These are phyloP conservation scores for Fraxinus ornus DNA, from an alignment of 305 asterid species.

Conservation along the genomic window DNA sequence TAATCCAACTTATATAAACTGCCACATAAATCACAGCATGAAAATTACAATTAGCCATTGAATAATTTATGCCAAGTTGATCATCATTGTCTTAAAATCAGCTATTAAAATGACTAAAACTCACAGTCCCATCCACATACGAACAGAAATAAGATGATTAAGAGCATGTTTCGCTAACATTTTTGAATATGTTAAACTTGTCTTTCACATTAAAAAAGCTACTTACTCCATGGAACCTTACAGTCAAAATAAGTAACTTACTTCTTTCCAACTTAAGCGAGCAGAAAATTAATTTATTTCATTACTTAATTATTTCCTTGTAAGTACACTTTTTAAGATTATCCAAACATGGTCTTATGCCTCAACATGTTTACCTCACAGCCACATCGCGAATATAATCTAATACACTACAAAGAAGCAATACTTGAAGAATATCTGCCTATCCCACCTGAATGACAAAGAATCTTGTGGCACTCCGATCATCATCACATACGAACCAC, in stretches of 20 bases:
- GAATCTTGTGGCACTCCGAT: slow-evolving; percentile 71
- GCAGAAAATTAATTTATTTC: not conserved
- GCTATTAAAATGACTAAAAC: not conserved
- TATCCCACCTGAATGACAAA: slow-evolving; percentile 74
- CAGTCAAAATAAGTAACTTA: not conserved
- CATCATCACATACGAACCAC: slow-evolving; percentile 92
- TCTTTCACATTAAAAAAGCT: not conserved
- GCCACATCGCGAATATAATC: not conserved
- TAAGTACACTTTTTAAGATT: not conserved
- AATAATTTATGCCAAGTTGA: not conserved
- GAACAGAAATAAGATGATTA: not conserved
- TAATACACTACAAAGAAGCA: not conserved
- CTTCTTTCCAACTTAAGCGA: not conserved
- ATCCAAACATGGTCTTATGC: not conserved
- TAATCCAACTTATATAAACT: not conserved
- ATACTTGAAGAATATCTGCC: not conserved
- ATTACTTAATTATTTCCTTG: too few species aligned
- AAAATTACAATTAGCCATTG: not conserved
- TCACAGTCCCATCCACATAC: not conserved
- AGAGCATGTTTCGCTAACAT: not conserved
- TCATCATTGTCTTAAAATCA: not conserved
- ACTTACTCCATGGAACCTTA: not conserved
- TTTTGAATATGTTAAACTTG: not conserved
- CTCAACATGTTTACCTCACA: not conserved
- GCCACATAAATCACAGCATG: not conserved